Evolutionary conservation across 345 rosid genomes (phyloP), one percentile per base, ranked within the genome.

Genomic region (Raphanus raphanistrum): DNA sequence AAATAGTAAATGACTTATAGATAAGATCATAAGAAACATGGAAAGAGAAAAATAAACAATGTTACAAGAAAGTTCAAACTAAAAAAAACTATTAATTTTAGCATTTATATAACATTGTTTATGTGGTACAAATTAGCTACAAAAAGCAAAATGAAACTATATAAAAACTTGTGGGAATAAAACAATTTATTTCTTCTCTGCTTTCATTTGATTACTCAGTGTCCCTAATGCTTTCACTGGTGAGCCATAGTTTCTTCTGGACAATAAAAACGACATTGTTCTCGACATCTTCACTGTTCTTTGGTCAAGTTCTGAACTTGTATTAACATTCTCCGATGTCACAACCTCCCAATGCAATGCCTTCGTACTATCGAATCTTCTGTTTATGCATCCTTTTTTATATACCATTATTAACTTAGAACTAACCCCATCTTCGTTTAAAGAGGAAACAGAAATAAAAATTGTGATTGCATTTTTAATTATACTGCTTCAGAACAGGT

Each of bases 101-200:
- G 57, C 65, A 59, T 66, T 65, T 33, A 63, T 33, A 63, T 52
- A 36, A 26, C 17, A 9, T 52, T 41, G 62, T 45, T 57, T 72
- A 58, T 38, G 72, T 36, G 6, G 21, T 71, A 78, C 55, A 78
- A 67, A 45, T 36, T 68, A 79, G 36, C 77, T 78, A 78, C 54
- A 67, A 72, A 17, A 60, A 72, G 48, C 31, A 73, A 60, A 59
- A 25, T 25, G 31, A 79, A 67, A 67, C 74, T 72, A 21, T 50
- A 50, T 55, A 17, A 55, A 54, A 21, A 21, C 15, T 43, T 43
- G 52, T 43, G 0, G 52, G 52, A 12, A 43, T 11, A 43, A 43
- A 43, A 4, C 52, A 41, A 9, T 10, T 38, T 38, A 0, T 10
- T 41, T 41, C 13, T 41, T 11, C 10, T 9, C 45, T 38, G 45